A percentile compares a stretch with the other conserved stretches of the same genome.
These are phyloP conservation scores for Sporisorium iseilematis-ciliati DNA, from an alignment of 1,284 basidiomycete genomes.

Conservation along the genomic window DNA sequence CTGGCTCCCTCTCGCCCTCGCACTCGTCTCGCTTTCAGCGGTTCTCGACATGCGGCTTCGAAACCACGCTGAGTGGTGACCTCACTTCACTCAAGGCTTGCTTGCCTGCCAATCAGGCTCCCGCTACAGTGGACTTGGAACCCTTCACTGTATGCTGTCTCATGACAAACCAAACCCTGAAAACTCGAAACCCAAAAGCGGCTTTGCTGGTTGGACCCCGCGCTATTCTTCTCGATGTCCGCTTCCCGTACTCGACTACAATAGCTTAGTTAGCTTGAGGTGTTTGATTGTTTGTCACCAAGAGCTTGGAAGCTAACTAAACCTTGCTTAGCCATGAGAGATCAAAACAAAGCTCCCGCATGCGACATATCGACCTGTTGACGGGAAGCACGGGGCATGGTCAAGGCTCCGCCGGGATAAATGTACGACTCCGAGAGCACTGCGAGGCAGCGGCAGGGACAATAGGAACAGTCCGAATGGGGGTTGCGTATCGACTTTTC, in stretches of 20 bases:
- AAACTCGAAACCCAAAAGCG: not conserved
- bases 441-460: too few species aligned
- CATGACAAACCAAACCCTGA: not conserved
- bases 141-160: not conserved
- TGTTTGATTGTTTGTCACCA: not conserved
- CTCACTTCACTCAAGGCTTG: not conserved
- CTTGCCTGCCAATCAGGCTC: constrained; percentile 2
- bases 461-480: too few species aligned
- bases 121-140: not conserved
- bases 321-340: too few species aligned
- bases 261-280: too few species aligned
- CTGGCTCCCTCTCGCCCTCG: too few species aligned
- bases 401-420: not conserved
- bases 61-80: not conserved
- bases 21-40: constrained; percentile 1
- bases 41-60: constrained; percentile 3
- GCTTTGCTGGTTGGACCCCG: not conserved
- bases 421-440: too few species aligned
- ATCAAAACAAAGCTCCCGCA: too few species aligned
- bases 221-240: too few species aligned
- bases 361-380: constrained; percentile 6
- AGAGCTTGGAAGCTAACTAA: not conserved
- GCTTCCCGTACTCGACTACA: too few species aligned
- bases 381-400: not conserved
- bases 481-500: too few species aligned